Evolutionary conservation across 1,284 basidiomycete genomes (phyloP), one percentile per base, ranked within the genome.

Genomic region (Clitocybe nebularis): DNA sequence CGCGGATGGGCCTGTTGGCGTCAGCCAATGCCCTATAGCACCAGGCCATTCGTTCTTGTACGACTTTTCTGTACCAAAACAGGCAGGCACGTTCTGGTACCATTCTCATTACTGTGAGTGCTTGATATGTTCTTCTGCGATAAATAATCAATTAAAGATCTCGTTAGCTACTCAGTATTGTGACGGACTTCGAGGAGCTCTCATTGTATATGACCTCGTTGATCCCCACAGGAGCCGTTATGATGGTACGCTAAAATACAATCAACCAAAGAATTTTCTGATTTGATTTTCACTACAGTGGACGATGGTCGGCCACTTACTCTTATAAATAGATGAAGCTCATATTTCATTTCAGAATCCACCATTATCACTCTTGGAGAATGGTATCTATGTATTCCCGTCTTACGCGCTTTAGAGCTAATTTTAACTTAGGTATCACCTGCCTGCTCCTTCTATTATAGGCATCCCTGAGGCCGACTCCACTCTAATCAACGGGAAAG

Each of bases 201-300:
- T 72, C 20, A 55, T 74, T 3, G 59, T 72, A 22, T 71, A 73
- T 37, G 72, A 73, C 47, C 66, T 61, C 4, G 8, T 66, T 1
- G 71, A 74, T 45, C 69, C 71, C 8, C 58, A 56, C 32, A 43
- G 43, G 17, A 2, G 45, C 10, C 39, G 71, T 17, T 73, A 48
- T 20, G 41, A 48, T 20, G 43, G 46, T 44, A 1, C 11, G 47
- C 23, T 32, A 11, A 11, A 13, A 40, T 33, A 6, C 17, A 28
- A 36, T 24, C 13, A 5, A 21, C n/a, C n/a, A 17, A 7, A 11
- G 5, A 10, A 36, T 6, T 11, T 3, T 20, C 29, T 16, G n/a
- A 8, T 45, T 14, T 16, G n/a, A 23, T 24, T 17, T 45, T 52
- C 13, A 60, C 60, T 22, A 58, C 61, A 46, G 53, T 63, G 14